Conservation (phyloP, 768 basidiomycete species). For the Collybiopsis luxurians region DNA sequence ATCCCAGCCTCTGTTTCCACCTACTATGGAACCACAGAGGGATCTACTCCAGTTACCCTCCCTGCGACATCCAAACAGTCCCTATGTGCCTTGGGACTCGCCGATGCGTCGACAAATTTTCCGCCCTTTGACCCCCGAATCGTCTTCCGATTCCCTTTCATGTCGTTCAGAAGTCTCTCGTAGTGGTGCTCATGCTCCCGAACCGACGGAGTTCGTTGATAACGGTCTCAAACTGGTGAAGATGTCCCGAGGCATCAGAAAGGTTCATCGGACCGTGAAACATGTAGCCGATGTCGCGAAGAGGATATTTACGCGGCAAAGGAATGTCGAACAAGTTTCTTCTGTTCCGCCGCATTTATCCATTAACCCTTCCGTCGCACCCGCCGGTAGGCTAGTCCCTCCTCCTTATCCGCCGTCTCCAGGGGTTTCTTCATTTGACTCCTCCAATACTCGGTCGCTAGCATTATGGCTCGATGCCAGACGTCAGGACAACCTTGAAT, state of each 20-base stretch:
- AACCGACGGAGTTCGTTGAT: conserved; percentile 24
- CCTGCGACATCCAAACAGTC: conserved; percentile 49
- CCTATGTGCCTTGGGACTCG: conserved; percentile 51
- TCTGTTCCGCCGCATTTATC: neutral
- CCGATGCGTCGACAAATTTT: conserved; percentile 40
- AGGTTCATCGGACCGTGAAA: conserved; percentile 22
- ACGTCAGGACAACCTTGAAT: conserved; percentile 24
- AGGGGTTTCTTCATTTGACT: conserved; percentile 24
- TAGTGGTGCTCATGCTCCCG: conserved; percentile 39
- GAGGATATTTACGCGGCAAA: conserved; percentile 12
- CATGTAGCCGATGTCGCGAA: conserved; percentile 22
- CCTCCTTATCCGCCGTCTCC: conserved; percentile 15
- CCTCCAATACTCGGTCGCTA: conserved; percentile 30
- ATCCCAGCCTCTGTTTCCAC: conserved; percentile 36
- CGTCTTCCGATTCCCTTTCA: conserved; percentile 21
- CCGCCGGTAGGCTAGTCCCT: conserved; percentile 13
- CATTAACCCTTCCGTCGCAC: conserved; percentile 11
- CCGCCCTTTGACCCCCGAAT: conserved; percentile 36
- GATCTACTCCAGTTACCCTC: conserved; percentile 25
- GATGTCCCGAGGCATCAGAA: conserved; percentile 31
- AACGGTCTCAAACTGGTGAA: conserved; percentile 17
- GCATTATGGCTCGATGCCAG: conserved; percentile 39
- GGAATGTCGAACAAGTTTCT: neutral
- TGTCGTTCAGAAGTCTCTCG: conserved; percentile 24
- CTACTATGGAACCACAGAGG: conserved; percentile 19